These are phyloP conservation scores for Liquidambar formosana DNA, from an alignment of 164 flowering plant species.

Conservation along the genomic window DNA sequence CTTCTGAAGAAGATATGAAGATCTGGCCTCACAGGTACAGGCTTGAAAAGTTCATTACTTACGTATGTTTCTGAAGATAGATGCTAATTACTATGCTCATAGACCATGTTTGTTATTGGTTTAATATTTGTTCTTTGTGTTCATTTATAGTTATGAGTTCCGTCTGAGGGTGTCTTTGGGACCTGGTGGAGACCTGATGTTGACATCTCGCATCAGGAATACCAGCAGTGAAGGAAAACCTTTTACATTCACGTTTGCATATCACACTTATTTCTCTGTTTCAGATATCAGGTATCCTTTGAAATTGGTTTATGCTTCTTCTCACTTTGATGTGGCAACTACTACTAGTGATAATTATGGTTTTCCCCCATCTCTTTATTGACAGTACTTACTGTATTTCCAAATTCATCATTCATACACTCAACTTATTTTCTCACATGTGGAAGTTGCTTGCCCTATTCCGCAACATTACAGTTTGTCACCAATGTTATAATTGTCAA, in stretches of 20 bases:
- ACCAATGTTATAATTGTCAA: too few relatives aligned
- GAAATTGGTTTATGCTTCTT: background rate
- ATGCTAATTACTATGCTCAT: background rate
- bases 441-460: background rate
- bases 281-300: slow-evolving; percentile 79
- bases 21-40: slow-evolving; percentile 88
- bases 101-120: background rate
- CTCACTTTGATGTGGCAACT: background rate
- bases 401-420: background rate
- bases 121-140: slow-evolving; percentile 4
- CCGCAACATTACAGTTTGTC: background rate
- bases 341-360: background rate
- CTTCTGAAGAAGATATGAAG: slow-evolving; percentile 77
- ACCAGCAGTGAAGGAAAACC: slow-evolving; percentile 69
- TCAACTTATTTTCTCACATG: background rate
- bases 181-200: slow-evolving; percentile 79
- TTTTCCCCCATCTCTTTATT: background rate
- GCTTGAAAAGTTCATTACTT: too few relatives aligned
- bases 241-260: slow-evolving; percentile 81
- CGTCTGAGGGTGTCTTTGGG: slow-evolving; percentile 75
- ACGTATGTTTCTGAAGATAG: background rate
- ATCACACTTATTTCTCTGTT: slow-evolving; percentile 85
- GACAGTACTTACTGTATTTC: background rate
- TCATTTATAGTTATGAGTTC: slow-evolving; percentile 64
- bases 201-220: slow-evolving; percentile 88